Percentiles rank a stretch among this genome's conserved stretches.
phyloP scores from a whole-genome alignment of 2,329 filamentous ascomycete genomes.

The Pestalotiopsis fici region DNA sequence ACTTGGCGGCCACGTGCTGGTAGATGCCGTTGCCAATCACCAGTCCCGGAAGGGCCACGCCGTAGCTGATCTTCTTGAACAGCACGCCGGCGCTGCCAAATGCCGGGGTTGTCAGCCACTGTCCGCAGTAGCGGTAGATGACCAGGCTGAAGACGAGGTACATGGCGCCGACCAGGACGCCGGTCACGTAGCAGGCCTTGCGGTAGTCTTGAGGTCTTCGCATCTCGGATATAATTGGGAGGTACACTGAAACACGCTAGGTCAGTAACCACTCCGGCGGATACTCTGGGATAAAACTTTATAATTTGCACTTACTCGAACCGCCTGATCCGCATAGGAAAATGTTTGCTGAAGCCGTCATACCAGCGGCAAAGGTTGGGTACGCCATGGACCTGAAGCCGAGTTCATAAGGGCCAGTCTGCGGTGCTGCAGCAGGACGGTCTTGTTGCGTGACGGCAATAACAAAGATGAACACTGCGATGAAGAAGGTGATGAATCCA shows the following conservation, averaged over 20 bases:
- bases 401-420: conserved; percentile 54
- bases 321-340: conserved; percentile 55
- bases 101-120: conserved; percentile 28
- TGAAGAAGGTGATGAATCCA: conserved; percentile 48
- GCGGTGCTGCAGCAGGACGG: conserved; percentile 57
- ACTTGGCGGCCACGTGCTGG: conserved; percentile 40
- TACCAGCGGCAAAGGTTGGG: conserved; percentile 55
- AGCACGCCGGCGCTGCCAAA: conserved; percentile 26
- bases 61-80: conserved; percentile 33
- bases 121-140: conserved; percentile 30
- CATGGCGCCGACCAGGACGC: conserved; percentile 22
- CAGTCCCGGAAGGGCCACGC: conserved; percentile 28
- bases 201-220: conserved; percentile 48
- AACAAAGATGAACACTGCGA: conserved; percentile 40
- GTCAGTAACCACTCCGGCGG: background rate
- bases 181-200: conserved; percentile 23
- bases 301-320: background rate
- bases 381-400: conserved; percentile 52
- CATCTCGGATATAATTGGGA: conserved; percentile 62
- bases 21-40: conserved; percentile 31
- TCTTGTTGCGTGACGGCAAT: conserved; percentile 46
- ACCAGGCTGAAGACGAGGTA: conserved; percentile 31
- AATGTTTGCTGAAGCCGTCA: conserved; percentile 53
- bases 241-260: conserved; percentile 42
- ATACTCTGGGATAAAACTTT: background rate